Base-by-base conservation (phyloP, 768 basidiomycete genomes). In the Asterophora lycoperdoides region DNA sequence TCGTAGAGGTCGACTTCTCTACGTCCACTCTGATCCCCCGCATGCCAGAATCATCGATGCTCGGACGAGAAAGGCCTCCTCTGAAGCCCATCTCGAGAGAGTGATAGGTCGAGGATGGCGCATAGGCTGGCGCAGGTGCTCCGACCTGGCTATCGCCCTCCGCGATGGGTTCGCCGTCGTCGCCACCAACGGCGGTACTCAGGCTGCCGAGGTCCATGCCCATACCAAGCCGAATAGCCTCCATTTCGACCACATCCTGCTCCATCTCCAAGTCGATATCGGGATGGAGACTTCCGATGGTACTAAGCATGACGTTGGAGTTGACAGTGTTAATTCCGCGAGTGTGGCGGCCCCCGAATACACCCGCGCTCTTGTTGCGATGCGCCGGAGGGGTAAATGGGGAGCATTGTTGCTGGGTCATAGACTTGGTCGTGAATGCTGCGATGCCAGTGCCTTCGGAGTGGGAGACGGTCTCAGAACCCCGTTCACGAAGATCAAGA, bases 401-500 rank as follows among this genome's bases (percentile, higher is more conserved):
- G 49, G 81, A 78, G 29, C 70, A 68, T 58, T 78, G 73, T 56
- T 78, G 72, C 59, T 80, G 72, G 37, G 76, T 69, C 53, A 78
- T 72, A 17, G 79, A 79, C 59, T 84, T 84, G 14, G 83, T 81
- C 18, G 81, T 80, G 51, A 84, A 84, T 1, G 79, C 81, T 10
- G 79, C 76, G 41, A 84, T 76, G 5, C 82, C 83, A 10, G 80
- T 81, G n/a, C 81, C 81, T 54, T 84, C 83, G 11, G 85, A 89
- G 60, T 86, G 83, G 1, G 80, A 76, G 15, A 83, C 84, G 7
- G 87, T 88, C 60, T 89, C 84, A 0, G 86, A 86, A 35, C 88
- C 86, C 49, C 87, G 83, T 61, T 90, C 84, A 20, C 85, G 85
- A 52, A 90, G 78, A 62, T 90, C 88, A 48, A 90, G 78, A 62